Percentiles rank a stretch among this genome's conserved stretches.
Evolutionary conservation across 305 asterid species (phyloP).

Genomic region (Fraxinus sp.): DNA sequence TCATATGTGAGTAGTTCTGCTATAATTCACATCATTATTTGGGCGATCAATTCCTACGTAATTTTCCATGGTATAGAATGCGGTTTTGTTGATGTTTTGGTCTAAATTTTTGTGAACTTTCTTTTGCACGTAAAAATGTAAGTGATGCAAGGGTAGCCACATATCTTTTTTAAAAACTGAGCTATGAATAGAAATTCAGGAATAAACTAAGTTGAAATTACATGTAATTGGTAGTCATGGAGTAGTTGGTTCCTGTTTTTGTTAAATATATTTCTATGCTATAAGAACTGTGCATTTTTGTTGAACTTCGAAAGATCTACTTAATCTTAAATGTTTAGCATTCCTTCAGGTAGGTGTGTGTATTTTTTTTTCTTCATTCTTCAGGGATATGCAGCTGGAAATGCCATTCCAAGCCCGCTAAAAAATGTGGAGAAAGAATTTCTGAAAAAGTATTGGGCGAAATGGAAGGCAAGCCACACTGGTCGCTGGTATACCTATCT

Average conservation of each 20-base stretch:
- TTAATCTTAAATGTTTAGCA: slow-evolving; percentile 15
- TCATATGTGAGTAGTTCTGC: not conserved
- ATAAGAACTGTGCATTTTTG: not conserved
- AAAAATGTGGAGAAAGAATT: slow-evolving; percentile 92
- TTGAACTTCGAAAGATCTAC: not conserved
- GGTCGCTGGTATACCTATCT: slow-evolving; percentile 74
- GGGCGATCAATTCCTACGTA: not conserved
- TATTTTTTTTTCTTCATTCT: slow-evolving; percentile 28
- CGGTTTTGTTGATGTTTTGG: not conserved
- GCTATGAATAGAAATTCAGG: not conserved
- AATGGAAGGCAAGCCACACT: slow-evolving; percentile 83
- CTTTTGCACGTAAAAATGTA: not conserved
- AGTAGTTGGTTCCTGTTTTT: slow-evolving; percentile 4
- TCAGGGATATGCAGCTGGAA: slow-evolving; percentile 97
- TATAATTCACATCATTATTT: not conserved
- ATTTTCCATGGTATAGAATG: not conserved
- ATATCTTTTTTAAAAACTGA: not conserved
- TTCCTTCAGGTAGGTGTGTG: slow-evolving; percentile 9
- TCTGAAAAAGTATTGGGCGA: slow-evolving; percentile 91
- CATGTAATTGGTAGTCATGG: not conserved
- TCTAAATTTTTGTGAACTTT: not conserved
- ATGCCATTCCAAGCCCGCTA: slow-evolving; percentile 76
- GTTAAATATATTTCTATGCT: not conserved
- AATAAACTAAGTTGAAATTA: not conserved
- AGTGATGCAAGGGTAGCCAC: not conserved